A percentile compares a stretch with the other conserved stretches of the same genome.
phyloP scores from a whole-genome alignment of 106 monocot genomes.

The Phalaenopsis aphrodite region DNA sequence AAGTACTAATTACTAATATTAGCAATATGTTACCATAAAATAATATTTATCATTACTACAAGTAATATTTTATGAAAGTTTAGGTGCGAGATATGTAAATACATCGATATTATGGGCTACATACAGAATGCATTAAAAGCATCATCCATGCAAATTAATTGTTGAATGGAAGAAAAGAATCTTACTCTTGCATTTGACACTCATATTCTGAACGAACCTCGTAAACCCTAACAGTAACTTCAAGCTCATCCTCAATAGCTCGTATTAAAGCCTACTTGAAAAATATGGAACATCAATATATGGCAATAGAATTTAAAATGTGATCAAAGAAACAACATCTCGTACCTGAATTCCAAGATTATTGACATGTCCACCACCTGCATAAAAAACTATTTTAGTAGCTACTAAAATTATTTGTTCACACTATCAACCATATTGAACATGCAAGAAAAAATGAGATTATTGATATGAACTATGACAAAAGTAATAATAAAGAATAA shows the following conservation, averaged over 20 bases:
- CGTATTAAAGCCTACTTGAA: constrained; percentile 61
- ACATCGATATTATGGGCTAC: too few species aligned
- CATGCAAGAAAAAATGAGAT: not conserved
- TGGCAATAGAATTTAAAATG: not conserved
- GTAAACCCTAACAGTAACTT: constrained; percentile 72
- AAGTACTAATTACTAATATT: too few species aligned
- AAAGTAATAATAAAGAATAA: constrained; percentile 3
- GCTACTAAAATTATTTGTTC: not conserved
- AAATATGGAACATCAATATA: constrained; percentile 3
- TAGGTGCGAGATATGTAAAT: too few species aligned
- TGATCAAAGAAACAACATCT: not conserved
- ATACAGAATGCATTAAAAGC: not conserved
- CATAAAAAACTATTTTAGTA: constrained; percentile 2
- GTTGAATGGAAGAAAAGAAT: not conserved
- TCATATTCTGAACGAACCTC: constrained; percentile 90
- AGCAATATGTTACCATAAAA: too few species aligned
- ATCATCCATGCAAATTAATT: not conserved
- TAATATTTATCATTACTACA: too few species aligned
- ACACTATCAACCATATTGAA: not conserved
- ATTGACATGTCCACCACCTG: constrained; percentile 35
- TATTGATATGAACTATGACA: not conserved
- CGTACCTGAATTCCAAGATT: constrained; percentile 58
- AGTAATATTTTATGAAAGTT: too few species aligned
- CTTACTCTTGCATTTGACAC: constrained; percentile 82
- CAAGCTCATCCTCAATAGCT: constrained; percentile 85